Conservation (phyloP, 306 rosid genomes). For the Potentilla sterilis region DNA sequence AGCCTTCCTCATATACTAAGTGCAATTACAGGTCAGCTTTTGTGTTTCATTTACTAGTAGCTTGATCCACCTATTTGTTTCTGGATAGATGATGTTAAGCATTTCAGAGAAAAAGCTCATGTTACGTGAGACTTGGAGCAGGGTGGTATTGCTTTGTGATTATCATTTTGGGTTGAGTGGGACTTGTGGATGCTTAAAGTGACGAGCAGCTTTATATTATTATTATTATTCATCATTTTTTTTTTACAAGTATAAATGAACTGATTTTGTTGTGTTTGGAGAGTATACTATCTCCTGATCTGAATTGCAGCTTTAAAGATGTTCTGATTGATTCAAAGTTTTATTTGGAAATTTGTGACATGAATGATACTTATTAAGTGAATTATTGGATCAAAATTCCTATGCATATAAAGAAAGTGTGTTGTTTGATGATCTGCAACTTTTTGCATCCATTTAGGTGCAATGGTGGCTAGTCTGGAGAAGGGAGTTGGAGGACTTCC, state of each 20-base stretch:
- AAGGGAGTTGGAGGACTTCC: constrained; percentile 56
- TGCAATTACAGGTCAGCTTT: constrained; percentile 58
- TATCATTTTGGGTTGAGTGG: not conserved
- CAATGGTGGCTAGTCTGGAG: constrained; percentile 42
- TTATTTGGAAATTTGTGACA: not conserved
- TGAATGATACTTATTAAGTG: not conserved
- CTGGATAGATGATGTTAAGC: not conserved
- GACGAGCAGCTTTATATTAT: not conserved
- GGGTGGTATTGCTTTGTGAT: not conserved
- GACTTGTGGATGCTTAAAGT: too few species aligned
- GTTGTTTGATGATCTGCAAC: constrained; percentile 25
- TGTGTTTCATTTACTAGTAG: constrained; percentile 15
- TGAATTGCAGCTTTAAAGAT: not conserved
- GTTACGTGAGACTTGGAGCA: not conserved
- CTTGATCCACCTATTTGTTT: not conserved
- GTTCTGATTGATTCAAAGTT: not conserved
- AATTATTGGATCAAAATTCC: not conserved
- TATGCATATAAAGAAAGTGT: not conserved
- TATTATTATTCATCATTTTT: too few species aligned
- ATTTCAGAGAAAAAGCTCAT: not conserved
- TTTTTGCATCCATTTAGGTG: constrained; percentile 43
- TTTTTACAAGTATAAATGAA: not conserved
- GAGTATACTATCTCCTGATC: not conserved
- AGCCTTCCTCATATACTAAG: constrained; percentile 51
- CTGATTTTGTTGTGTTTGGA: not conserved